These are phyloP conservation scores for Zoysia japonica DNA, from an alignment of 176 grass and related monocot species.

Conservation along the genomic window DNA sequence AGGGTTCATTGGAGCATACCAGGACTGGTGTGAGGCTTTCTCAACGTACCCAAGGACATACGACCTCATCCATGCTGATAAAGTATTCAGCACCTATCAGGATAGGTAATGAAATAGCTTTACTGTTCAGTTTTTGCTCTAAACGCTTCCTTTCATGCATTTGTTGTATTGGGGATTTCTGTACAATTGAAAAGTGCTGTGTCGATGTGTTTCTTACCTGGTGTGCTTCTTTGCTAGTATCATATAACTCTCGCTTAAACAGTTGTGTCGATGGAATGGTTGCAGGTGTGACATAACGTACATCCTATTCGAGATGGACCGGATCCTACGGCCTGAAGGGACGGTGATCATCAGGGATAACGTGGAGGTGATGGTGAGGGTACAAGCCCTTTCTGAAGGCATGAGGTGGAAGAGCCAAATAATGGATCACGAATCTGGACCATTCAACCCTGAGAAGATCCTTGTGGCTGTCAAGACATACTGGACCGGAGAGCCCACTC, in stretches of 20 bases:
- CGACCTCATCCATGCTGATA: slow-evolving; percentile 78
- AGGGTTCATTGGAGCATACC: slow-evolving; percentile 75
- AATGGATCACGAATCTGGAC: slow-evolving; percentile 77
- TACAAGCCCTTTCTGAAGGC: slow-evolving; percentile 47
- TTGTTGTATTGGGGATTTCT: neutral
- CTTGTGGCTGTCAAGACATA: slow-evolving; percentile 77
- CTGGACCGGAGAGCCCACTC: slow-evolving; percentile 53
- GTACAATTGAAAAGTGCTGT: neutral
- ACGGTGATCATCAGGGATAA: slow-evolving; percentile 68
- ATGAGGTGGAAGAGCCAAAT: slow-evolving; percentile 83
- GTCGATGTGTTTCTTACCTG: neutral
- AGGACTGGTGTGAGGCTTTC: slow-evolving; percentile 92
- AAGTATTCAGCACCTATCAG: slow-evolving; percentile 62
- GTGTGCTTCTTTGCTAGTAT: neutral
- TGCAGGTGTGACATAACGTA: slow-evolving; percentile 70
- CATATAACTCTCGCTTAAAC: neutral
- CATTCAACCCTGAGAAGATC: slow-evolving; percentile 77
- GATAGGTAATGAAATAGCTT: slow-evolving; percentile 51
- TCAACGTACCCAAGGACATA: slow-evolving; percentile 90
- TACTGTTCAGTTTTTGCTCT: slow-evolving; percentile 5
- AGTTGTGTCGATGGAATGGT: neutral
- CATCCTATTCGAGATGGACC: slow-evolving; percentile 75
- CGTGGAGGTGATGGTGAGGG: slow-evolving; percentile 56
- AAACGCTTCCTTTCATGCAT: slow-evolving; percentile 9
- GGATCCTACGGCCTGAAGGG: slow-evolving; percentile 76